Evolutionary conservation across 2,329 filamentous ascomycete genomes (phyloP), one percentile per base, ranked within the genome.

Genomic region (Thyridium curvatum): DNA sequence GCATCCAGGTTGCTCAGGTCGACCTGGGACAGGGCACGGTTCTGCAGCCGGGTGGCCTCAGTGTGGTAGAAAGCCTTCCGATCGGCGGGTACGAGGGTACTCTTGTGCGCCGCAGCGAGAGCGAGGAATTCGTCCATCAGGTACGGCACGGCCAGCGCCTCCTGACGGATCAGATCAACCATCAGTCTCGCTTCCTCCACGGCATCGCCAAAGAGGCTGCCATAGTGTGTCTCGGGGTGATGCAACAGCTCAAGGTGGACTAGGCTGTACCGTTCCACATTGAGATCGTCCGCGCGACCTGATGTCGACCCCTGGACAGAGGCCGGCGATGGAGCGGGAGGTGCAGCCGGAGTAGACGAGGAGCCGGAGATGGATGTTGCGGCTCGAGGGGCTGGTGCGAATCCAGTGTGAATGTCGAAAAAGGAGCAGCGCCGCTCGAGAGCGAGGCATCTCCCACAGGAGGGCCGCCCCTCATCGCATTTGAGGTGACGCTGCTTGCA

Each of bases 121-220:
- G 68, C 69, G 10, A 74, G 59, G 5, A 71, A 34, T 45, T 70
- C 59, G 40, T 73, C 66, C 44, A 73, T 62, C 4, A 71, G 58
- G 39, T 67, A 73, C 2, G 66, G 69, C 3, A 55, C 54, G 21
- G 54, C 47, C 7, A 59, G 43, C 8, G 59, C 58, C 35, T 58
- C 52, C 13, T 47, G 37, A 18, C 64, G 45, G 34, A 53, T 53
- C 21, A 65, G 47, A 28, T 58, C 51, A n/a, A 59, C 30, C 32
- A 61, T 42, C 18, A 45, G 41, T 12, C 50, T 42, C 8, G 36
- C 18, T 44, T 47, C 34, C 46, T 48, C 15, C 40, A 44, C 13
- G 50, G 35, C 12, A 10, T 36, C 8, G 9, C 38, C 33, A 12
- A 35, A 34, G 35, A 52, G 44, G 15, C 48, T 41, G 14, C 42